These are phyloP conservation scores for Aspergillus sergii DNA, from an alignment of 2,329 filamentous ascomycete genomes.

Conservation along the genomic window DNA sequence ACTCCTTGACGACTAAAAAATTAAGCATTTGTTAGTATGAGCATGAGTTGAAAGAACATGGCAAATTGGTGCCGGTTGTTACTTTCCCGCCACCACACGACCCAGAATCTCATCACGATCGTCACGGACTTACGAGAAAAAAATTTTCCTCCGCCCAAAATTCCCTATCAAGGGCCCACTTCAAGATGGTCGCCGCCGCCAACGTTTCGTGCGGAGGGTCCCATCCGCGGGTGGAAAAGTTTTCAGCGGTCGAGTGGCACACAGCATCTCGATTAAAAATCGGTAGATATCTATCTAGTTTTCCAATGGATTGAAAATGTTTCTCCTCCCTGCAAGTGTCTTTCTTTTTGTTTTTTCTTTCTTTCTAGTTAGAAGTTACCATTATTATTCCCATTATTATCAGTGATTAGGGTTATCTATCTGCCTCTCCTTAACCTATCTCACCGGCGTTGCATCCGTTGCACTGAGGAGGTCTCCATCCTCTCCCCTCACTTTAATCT, in stretches of 20 bases:
- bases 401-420: neutral
- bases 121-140: neutral
- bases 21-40: neutral
- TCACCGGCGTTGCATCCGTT: conserved; percentile 19
- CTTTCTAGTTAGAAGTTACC: neutral
- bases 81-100: conserved; percentile 8
- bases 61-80: neutral
- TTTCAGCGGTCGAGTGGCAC: neutral
- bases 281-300: neutral
- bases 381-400: neutral
- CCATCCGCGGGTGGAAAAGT: neutral
- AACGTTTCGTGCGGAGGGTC: conserved; percentile 1
- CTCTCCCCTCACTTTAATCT: conserved; percentile 6
- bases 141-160: conserved; percentile 7
- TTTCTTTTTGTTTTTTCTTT: neutral
- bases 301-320: neutral
- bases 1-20: neutral
- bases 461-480: conserved; percentile 2
- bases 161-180: conserved; percentile 15
- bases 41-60: neutral
- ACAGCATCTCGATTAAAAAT: neutral
- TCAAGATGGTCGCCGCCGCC: conserved; percentile 8
- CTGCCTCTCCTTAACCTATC: neutral
- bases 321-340: neutral
- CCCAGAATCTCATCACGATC: neutral